phyloP scores from a whole-genome alignment of 768 basidiomycete genomes.

The Pulveroboletus sp. region DNA sequence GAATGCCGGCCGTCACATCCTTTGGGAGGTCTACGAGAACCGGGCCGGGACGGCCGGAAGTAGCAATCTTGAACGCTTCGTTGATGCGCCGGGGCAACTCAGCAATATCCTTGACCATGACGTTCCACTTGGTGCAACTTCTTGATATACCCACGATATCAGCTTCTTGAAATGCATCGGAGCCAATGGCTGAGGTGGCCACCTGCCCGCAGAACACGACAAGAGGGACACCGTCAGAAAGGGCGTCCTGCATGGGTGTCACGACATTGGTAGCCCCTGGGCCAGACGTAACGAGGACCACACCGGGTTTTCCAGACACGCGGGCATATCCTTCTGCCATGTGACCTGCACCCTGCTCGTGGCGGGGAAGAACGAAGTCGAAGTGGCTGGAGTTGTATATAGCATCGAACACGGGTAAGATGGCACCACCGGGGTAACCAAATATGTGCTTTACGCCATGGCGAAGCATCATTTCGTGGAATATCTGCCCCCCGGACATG shows the following conservation, averaged over 20 bases:
- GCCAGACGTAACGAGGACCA: slow-evolving; percentile 96
- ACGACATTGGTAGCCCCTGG: slow-evolving; percentile 98
- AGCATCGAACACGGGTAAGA: slow-evolving; percentile 99
- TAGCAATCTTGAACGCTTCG: slow-evolving; percentile 99
- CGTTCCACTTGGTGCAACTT: slow-evolving; percentile 99
- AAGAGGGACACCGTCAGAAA: slow-evolving; percentile 90
- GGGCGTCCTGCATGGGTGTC: slow-evolving; percentile 96
- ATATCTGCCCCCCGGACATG: slow-evolving; percentile 93
- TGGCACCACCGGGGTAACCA: slow-evolving; percentile 97
- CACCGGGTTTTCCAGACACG: slow-evolving; percentile 94
- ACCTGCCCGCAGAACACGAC: slow-evolving; percentile 97
- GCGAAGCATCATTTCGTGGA: slow-evolving; percentile 99
- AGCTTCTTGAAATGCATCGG: slow-evolving; percentile 98
- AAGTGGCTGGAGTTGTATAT: slow-evolving; percentile 96
- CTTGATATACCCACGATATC: slow-evolving; percentile 95
- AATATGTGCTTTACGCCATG: slow-evolving; percentile 96
- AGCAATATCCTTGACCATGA: slow-evolving; percentile 96
- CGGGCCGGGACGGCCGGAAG: slow-evolving; percentile 93
- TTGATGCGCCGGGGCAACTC: slow-evolving; percentile 95
- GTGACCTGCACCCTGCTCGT: slow-evolving; percentile 98
- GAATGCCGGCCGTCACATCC: slow-evolving; percentile 91
- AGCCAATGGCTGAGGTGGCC: slow-evolving; percentile 98
- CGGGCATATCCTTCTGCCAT: slow-evolving; percentile 99
- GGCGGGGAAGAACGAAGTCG: slow-evolving; percentile 90
- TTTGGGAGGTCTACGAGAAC: slow-evolving; percentile 99